phyloP scores from a whole-genome alignment of 176 grass and related monocot species.

The Areca catechu region DNA sequence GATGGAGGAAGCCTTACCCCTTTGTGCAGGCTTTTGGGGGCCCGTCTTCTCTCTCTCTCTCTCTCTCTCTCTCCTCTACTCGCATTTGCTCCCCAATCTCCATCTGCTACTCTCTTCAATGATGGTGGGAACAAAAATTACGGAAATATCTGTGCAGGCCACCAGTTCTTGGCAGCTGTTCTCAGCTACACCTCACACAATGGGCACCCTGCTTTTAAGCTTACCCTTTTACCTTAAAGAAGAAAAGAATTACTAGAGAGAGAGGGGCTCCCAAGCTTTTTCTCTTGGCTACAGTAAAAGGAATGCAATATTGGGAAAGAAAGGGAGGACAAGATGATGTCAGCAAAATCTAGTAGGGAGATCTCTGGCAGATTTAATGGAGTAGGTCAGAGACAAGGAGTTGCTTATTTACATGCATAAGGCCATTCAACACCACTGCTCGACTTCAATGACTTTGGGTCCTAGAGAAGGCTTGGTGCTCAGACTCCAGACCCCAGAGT shows the following conservation, averaged over 20 bases:
- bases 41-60: slow-evolving; percentile 10
- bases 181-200: slow-evolving; percentile 1
- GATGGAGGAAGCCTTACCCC: slow-evolving; percentile 7
- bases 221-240: slow-evolving; percentile 11
- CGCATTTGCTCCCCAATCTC: slow-evolving; percentile 4
- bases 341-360: slow-evolving; percentile 46
- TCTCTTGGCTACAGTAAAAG: slow-evolving; percentile 20
- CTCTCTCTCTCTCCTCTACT: slow-evolving; percentile 26
- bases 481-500: too few relatives aligned
- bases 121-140: slow-evolving; percentile 45
- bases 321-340: slow-evolving; percentile 26
- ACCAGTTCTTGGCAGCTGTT: slow-evolving; percentile 19
- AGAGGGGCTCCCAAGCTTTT: background rate
- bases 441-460: too few relatives aligned
- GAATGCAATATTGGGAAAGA: slow-evolving; percentile 24
- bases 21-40: slow-evolving; percentile 32
- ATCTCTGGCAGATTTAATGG: slow-evolving; percentile 41
- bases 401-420: slow-evolving; percentile 6
- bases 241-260: slow-evolving; percentile 11
- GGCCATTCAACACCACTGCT: too few relatives aligned
- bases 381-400: slow-evolving; percentile 20
- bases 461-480: too few relatives aligned
- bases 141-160: slow-evolving; percentile 35
- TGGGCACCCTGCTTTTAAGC: background rate
- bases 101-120: slow-evolving; percentile 25